Base-by-base conservation (phyloP, 306 rosid genomes). In the Prunus armeniaca region DNA sequence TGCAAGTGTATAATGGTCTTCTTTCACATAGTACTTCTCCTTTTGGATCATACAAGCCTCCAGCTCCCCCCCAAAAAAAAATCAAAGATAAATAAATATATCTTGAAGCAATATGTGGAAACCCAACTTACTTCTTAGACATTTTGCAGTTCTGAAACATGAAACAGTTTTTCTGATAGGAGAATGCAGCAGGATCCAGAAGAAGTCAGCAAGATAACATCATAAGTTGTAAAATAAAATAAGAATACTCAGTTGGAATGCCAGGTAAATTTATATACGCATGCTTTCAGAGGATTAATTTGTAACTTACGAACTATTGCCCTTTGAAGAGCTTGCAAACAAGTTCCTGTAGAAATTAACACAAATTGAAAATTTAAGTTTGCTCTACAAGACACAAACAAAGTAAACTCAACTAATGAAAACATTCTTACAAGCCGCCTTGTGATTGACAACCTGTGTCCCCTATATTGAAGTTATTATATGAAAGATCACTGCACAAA, bases 401-500 rank as follows among this genome's bases (percentile, higher is more conserved):
- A 13, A 64, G 10, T 17, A 64, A 75, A 10, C 30, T 49, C 64
- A 61, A 51, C 62, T 55, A 74, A 72, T 0, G 61, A 14, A 50
- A 45, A 62, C 25, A 58, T 72, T 73, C 97, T 89, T 86, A 91
- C 97, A 86, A 34, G 67, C 46, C 74, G 12, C 28, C 76, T 58
- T 69, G 69, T n/a, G 78, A 65, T 62, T 77, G 74, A 80, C 97
- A 91, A 57, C 82, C 70, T 78, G 71, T 60, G 19, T 61, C 82
- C 67, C 27, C 80, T 43, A 81, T 76, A 27, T 54, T 25, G 64
- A 91, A 81, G 72, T 83, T 80, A 80, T 91, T 91, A 61, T 86
- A 86, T 30, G 93, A 86, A 62, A 90, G 74, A 72, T 87, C 91
- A 18, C 88, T 89, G 81, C n/a, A 25, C 17, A 70, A 73, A 57